Base-by-base conservation (phyloP, 139 green algal genomes). In the Chlorella sorokiniana region DNA sequence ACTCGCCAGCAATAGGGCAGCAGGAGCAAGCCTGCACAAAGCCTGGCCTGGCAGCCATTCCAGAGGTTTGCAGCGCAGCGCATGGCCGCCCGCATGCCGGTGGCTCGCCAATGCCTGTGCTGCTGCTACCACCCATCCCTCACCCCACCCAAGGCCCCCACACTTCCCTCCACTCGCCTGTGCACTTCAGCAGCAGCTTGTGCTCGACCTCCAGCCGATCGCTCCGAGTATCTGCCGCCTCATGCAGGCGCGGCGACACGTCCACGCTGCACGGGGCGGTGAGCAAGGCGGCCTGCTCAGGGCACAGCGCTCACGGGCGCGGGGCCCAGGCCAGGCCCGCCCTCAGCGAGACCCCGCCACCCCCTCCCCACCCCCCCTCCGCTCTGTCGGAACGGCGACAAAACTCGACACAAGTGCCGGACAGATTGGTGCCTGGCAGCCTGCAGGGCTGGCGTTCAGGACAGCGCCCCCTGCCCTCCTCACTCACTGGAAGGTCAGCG, bases 161-260 rank as follows among this genome's bases (percentile, higher is more conserved):
- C 29, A 11, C 27, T 29, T 14, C 2, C 29, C 9, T 10, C 38
- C 23, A 2, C 45, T 20, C 71, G 65, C 71, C 71, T 44, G 83
- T 91, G 41, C 64, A 79, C 14, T 81, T 35, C 23, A 93, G 79
- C 9, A 70, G 44, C 11, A 97, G 84, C 54, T 93, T 91, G 63
- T 89, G 82, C 63, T 87, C 83, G 27, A 92, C 86, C 33, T 70
- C 75, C 31, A 86, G 88, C 86, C 73, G 86, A 82, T 82, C 78
- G 5, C 4, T 70, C 25, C 23, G 42, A 25, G 87, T 68, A 48
- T 90, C 90, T 11, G 89, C 85, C 73, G 86, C 83, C 83, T 95
- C 88, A 59, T 94, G 89, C 69, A 98, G 85, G 65, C 69, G 85
- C 22, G 95, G 95, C 7, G 78, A 88, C 0, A 98, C 86, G 1